Base-by-base conservation (phyloP, 179 eudicot species). In the Spergularia azorica region DNA sequence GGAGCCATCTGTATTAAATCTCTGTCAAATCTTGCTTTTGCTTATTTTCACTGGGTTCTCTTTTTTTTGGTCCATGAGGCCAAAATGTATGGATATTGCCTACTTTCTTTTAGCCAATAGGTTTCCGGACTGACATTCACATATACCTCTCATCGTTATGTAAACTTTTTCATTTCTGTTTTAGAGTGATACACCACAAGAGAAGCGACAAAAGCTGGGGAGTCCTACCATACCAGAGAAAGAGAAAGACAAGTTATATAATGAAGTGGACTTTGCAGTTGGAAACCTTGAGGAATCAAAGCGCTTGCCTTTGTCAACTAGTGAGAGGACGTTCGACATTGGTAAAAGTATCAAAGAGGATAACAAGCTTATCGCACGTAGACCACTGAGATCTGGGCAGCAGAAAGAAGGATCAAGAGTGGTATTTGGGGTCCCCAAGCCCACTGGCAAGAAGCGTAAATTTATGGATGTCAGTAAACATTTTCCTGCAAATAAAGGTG, bases 381-480 rank as follows among this genome's bases (percentile, higher is more conserved):
- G 89, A 86, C 85, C 95, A 26, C 67, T 70, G 86, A 87, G 94
- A 73, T 80, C 89, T 77, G 93, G 92, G 62, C 80, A 83, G 76
- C 92, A 88, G 73, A 96, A 89, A 79, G 96, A 90, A 81, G 91
- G 91, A 16, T 88, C 96, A 39, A 87, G 88, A 82, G 96, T 94
- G 66, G 77, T 93, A 78, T 90, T 94, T 77, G 99, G 99, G 66
- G 90, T 96, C 67, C 98, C 99, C 32, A 94, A 89, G 79, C 98
- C 98, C 18, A 76, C 86, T 59, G 99, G 98, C 46, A 96, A 92
- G 89, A 96, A 86, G 72, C 86, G 86, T 62, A 96, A 94, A 72
- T 96, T 96, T 76, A 89, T 94, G 96, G 96, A 96, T 73, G 99
- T 96, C 36, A 94, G 99, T 88, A 94, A 89, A 84, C 98, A 96